phyloP scores from a whole-genome alignment of 2,329 filamentous ascomycete species.

The Calonectria ilicicola region DNA sequence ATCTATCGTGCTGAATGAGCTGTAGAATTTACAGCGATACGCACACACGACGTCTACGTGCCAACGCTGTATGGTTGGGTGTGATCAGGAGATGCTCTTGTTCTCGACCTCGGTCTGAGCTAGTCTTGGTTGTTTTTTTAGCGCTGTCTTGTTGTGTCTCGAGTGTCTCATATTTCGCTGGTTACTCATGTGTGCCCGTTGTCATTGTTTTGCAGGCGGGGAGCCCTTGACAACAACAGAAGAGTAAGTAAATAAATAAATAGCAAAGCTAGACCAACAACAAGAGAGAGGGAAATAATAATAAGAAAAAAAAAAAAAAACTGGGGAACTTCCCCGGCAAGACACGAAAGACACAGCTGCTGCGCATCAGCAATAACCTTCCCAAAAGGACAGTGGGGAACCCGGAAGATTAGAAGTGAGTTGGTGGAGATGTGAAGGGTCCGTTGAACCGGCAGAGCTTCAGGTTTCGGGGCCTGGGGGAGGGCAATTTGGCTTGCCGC shows the following conservation, averaged over 20 bases:
- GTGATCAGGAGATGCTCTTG: not conserved
- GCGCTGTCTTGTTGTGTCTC: constrained; percentile 4
- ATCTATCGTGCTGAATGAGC: not conserved
- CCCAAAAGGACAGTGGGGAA: constrained; percentile 13
- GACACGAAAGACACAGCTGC: constrained; percentile 6
- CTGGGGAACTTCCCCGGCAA: not conserved
- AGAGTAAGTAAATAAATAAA: not conserved
- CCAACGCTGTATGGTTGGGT: not conserved
- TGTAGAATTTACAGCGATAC: not conserved
- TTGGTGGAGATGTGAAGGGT: constrained; percentile 9
- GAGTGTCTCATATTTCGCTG: not conserved
- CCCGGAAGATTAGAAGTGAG: constrained; percentile 10
- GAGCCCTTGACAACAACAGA: not conserved
- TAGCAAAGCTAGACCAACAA: not conserved
- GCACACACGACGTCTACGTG: not conserved
- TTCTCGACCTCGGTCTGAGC: constrained; percentile 4
- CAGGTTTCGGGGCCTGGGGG: not conserved
- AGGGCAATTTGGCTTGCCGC: constrained; percentile 4
- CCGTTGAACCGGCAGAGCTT: not conserved
- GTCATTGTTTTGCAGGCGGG: not conserved
- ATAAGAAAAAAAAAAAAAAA: not conserved
- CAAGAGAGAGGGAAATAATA: not conserved
- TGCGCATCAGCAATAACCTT: not conserved
- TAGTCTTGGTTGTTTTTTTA: constrained; percentile 1
- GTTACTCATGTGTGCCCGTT: not conserved